phyloP scores from a whole-genome alignment of 768 basidiomycete genomes.

The Boletus reticuloceps region DNA sequence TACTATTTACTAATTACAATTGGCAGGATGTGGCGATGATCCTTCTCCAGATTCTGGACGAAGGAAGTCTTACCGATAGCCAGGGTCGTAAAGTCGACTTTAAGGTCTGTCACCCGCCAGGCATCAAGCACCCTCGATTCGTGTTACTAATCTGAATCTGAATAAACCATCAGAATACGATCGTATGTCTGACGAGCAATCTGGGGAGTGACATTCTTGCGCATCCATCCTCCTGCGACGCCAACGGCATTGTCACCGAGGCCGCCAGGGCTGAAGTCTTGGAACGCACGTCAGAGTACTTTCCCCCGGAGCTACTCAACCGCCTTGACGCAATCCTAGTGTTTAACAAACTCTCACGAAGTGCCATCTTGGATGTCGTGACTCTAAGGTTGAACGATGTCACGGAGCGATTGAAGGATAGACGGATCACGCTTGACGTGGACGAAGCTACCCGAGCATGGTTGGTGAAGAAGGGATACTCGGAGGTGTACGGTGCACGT shows the following conservation, averaged over 20 bases:
- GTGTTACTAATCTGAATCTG: constrained; percentile 1
- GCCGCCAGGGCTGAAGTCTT: constrained; percentile 68
- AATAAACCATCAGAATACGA: constrained; percentile 63
- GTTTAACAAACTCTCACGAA: constrained; percentile 83
- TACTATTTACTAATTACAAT: neutral
- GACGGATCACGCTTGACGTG: constrained; percentile 72
- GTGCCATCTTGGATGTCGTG: constrained; percentile 77
- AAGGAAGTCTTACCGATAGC: constrained; percentile 86
- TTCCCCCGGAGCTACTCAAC: constrained; percentile 89
- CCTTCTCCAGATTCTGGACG: constrained; percentile 86
- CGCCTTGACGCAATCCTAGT: constrained; percentile 84
- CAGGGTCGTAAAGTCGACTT: constrained; percentile 92
- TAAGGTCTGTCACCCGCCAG: constrained; percentile 44
- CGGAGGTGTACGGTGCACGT: constrained; percentile 81
- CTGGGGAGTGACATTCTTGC: constrained; percentile 80
- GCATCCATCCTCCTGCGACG: constrained; percentile 57
- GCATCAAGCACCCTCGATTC: neutral
- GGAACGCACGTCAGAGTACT: constrained; percentile 71
- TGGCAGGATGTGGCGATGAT: constrained; percentile 82
- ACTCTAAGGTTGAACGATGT: constrained; percentile 74
- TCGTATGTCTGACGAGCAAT: constrained; percentile 88
- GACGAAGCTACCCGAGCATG: constrained; percentile 58
- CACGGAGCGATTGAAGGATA: constrained; percentile 55
- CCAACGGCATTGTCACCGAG: constrained; percentile 60
- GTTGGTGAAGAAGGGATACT: constrained; percentile 78